Evolutionary conservation across 345 rosid genomes (phyloP).

Genomic region (Sisymbrium altissimum): DNA sequence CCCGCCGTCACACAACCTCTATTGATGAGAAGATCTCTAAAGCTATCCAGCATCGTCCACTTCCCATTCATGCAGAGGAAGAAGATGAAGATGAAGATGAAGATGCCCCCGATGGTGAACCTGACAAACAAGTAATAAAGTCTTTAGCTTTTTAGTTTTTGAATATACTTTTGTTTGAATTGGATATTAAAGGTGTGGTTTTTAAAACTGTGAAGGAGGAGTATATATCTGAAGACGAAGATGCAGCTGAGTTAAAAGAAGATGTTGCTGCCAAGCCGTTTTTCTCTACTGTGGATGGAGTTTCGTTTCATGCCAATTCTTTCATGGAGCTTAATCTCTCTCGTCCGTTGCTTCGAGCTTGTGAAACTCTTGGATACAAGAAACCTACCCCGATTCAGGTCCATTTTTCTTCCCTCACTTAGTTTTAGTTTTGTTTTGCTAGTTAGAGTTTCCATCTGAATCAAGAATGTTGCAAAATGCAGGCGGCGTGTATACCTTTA

Average conservation of each 20-base stretch:
- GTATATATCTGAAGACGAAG: slow-evolving; percentile 62
- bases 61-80: slow-evolving; percentile 26
- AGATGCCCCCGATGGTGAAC: slow-evolving; percentile 47
- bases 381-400: slow-evolving; percentile 99
- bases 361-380: slow-evolving; percentile 81
- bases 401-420: background rate
- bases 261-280: slow-evolving; percentile 53
- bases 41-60: slow-evolving; percentile 46
- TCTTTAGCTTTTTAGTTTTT: background rate
- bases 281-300: slow-evolving; percentile 62
- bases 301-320: slow-evolving; percentile 77
- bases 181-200: background rate
- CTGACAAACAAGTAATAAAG: slow-evolving; percentile 57
- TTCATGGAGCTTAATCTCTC: slow-evolving; percentile 92
- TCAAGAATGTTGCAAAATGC: slow-evolving; percentile 9
- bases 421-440: background rate
- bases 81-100: slow-evolving; percentile 23
- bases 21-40: slow-evolving; percentile 75
- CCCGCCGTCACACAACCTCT: slow-evolving; percentile 89
- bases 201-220: slow-evolving; percentile 50
- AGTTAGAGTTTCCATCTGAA: background rate
- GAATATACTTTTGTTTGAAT: background rate
- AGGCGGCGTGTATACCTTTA: slow-evolving; percentile 93
- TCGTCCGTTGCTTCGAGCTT: slow-evolving; percentile 86
- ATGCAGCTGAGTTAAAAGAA: slow-evolving; percentile 36